Evolutionary conservation across 345 rosid species (phyloP), one percentile per base, ranked within the genome.

Genomic region (Brassica juncea): DNA sequence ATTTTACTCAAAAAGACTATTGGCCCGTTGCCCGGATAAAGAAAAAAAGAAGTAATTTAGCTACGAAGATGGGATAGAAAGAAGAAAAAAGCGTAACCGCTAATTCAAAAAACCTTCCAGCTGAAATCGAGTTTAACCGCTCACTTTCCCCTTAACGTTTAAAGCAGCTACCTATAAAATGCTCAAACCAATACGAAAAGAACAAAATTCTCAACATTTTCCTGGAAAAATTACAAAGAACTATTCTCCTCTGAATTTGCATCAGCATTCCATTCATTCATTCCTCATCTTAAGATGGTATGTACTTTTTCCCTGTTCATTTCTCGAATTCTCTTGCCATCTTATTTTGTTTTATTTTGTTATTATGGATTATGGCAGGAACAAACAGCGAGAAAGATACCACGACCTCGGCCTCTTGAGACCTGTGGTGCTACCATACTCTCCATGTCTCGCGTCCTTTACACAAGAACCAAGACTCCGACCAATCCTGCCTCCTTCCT

Each of bases 381-480:
- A 39, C 74, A 76, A 70, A 10, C 59, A 16, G 37, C 74, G 8
- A 80, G 30, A 71, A 76, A 2, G 42, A 66, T 16, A 6, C 59
- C 73, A 16, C 68, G 89, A 66, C 84, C 82, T 8, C 89, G 86
- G 15, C 98, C 93, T 15, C 81, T 94, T 81, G 88, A 88, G 63
- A 85, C 95, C 1, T 86, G 87, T 67, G 85, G 83, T 27, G 81
- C 72, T 54, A 84, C 83, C 9, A 68, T 85, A 31, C 55, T 87
- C 5, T 75, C 80, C 31, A 85, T 83, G n/a, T 80, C 75, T 27
- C 80, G 70, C 3, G 81, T 80, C 37, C 78, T 83, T 9, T 90
- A 76, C 81, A 62, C 11, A 54, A 82, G 84, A 67, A 82, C 66
- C n/a, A 84, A 80, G 39, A 74, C 81, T 65, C 64, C 74, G 2